Percentiles rank a stretch among this genome's conserved stretches.
Evolutionary conservation across 1,284 basidiomycete species (phyloP).

Genomic region (Leccinum griseonigrum): DNA sequence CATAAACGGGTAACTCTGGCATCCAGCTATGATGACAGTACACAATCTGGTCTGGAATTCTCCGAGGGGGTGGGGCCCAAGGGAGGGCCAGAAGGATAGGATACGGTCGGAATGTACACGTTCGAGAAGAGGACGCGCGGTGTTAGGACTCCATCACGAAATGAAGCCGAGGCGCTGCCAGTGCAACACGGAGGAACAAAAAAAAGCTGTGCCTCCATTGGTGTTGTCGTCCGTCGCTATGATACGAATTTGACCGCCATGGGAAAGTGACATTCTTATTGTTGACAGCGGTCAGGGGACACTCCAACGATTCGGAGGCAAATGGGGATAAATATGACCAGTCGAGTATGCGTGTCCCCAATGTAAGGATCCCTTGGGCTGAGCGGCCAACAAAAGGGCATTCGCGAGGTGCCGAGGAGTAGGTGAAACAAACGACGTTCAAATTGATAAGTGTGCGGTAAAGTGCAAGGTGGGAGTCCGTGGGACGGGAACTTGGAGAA

Average conservation of each 20-base stretch:
- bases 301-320: constrained; percentile 9
- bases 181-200: not conserved
- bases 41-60: constrained; percentile 7
- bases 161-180: constrained; percentile 5
- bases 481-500: constrained; percentile 9
- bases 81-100: not conserved
- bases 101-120: constrained; percentile 7
- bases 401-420: constrained; percentile 30
- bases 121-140: constrained; percentile 11
- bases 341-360: constrained; percentile 19
- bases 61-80: not conserved
- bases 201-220: constrained; percentile 7
- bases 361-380: constrained; percentile 6
- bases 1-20: constrained; percentile 22
- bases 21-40: constrained; percentile 5
- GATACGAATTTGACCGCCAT: constrained; percentile 26
- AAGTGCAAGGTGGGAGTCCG: constrained; percentile 1
- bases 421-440: constrained; percentile 22
- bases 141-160: constrained; percentile 8
- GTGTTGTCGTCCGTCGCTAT: constrained; percentile 20
- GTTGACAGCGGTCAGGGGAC: constrained; percentile 13
- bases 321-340: constrained; percentile 23
- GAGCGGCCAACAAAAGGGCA: constrained; percentile 7
- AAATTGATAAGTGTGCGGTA: constrained; percentile 2
- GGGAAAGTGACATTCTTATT: constrained; percentile 24